Conservation (phyloP, 352 stramenopile genomes). For the Phytophthora constricta region DNA sequence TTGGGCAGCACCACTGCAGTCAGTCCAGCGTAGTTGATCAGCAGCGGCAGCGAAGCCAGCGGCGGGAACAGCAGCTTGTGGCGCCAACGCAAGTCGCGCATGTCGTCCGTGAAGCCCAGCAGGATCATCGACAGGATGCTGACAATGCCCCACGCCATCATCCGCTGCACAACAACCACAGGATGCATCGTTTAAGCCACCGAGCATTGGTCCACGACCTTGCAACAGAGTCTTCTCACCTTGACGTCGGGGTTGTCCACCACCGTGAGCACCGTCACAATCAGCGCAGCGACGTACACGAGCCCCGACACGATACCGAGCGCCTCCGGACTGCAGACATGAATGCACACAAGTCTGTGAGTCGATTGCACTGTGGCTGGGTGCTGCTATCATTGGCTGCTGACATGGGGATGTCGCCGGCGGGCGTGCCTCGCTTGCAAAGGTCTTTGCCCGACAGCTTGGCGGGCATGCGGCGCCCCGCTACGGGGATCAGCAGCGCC, state of each 20-base stretch:
- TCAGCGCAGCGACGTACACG: conserved; percentile 80
- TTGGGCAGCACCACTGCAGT: conserved; percentile 96
- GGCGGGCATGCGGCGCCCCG: conserved; percentile 67
- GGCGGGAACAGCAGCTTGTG: conserved; percentile 98
- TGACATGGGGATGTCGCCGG: conserved; percentile 89
- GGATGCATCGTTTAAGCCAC: neutral
- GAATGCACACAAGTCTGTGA: neutral
- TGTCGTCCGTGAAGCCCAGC: conserved; percentile 95
- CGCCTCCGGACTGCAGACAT: conserved; percentile 72
- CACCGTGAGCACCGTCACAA: conserved; percentile 74
- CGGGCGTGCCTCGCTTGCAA: conserved; percentile 91
- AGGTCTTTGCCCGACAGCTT: conserved; percentile 93
- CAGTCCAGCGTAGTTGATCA: conserved; percentile 96
- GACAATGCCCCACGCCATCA: conserved; percentile 84
- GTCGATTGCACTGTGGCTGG: neutral
- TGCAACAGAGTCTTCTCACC: conserved; percentile 17
- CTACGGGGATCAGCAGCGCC: conserved; percentile 63
- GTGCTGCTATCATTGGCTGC: conserved; percentile 8
- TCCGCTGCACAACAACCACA: conserved; percentile 37
- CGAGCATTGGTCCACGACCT: neutral
- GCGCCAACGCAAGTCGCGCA: conserved; percentile 95
- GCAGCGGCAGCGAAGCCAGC: conserved; percentile 96
- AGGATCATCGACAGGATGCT: conserved; percentile 93
- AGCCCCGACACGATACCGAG: conserved; percentile 88
- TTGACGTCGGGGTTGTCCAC: conserved; percentile 73